phyloP scores from a whole-genome alignment of 768 basidiomycete species.

The Crassisporium funariophilum region DNA sequence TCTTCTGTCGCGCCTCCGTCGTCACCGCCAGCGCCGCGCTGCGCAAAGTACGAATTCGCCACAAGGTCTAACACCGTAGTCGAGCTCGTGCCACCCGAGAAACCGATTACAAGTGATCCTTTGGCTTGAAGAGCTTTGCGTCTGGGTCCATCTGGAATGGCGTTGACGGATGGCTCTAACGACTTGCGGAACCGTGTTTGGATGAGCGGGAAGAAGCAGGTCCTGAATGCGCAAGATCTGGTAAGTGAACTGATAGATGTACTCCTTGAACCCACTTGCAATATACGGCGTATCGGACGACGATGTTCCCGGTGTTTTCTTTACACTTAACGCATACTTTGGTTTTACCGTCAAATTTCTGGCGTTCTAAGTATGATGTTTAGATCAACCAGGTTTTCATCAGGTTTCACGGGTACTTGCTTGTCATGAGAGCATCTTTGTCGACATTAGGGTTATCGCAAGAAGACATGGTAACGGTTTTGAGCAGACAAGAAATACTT shows the following conservation, averaged over 20 bases:
- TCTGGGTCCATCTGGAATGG: slow-evolving; percentile 53
- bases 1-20: slow-evolving; percentile 13
- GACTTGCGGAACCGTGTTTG: slow-evolving; percentile 63
- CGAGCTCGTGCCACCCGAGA: slow-evolving; percentile 82
- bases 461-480: slow-evolving; percentile 30
- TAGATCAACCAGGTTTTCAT: not conserved
- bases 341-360: slow-evolving; percentile 63
- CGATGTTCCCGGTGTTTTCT: slow-evolving; percentile 59
- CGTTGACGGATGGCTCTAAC: slow-evolving; percentile 67
- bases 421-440: slow-evolving; percentile 64
- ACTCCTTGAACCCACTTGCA: slow-evolving; percentile 62
- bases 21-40: slow-evolving; percentile 13
- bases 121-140: slow-evolving; percentile 64
- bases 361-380: slow-evolving; percentile 46
- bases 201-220: slow-evolving; percentile 67
- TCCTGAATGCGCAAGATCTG: slow-evolving; percentile 16
- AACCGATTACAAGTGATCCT: slow-evolving; percentile 68
- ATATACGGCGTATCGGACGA: slow-evolving; percentile 80
- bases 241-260: not conserved
- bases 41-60: slow-evolving; percentile 55
- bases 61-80: slow-evolving; percentile 73
- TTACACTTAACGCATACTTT: slow-evolving; percentile 79
- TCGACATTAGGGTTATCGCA: slow-evolving; percentile 69
- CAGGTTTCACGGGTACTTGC: slow-evolving; percentile 40
- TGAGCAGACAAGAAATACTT: slow-evolving; percentile 9